Evolutionary conservation across 768 basidiomycete species (phyloP), one percentile per base, ranked within the genome.

Genomic region (Leccinum rimulosum): DNA sequence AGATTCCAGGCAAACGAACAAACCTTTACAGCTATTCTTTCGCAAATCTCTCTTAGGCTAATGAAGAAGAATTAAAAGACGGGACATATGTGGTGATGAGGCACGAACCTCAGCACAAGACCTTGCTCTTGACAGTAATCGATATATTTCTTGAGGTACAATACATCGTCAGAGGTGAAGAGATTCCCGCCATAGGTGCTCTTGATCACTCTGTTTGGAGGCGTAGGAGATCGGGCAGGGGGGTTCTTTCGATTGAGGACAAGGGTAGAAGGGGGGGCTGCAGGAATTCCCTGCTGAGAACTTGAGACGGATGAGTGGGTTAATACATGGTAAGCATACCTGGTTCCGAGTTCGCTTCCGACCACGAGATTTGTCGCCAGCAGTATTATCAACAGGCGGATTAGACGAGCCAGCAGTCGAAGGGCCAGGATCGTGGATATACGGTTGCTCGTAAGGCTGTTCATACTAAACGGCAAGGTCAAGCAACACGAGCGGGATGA

Each of bases 41-140:
- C 91, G 65, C 92, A 94, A 50, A 94, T 94, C 71, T 94, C 92
- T 48, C 92, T 82, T 61, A 94, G 48, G 51, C 72, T 73, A 43
- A 43, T 4, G 19, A 50, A 3, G 10, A 28, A 28, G 7, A 67
- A 70, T 38, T 50, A 31, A 15, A 48, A 25, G 2, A 48, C 1
- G 84, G 84, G 61, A 55, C 48, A 8, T 56, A 45, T 40, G 51
- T 35, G 0, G 36, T n/a, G 33, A 19, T 31, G 10, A 50, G 19
- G 30, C 52, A 63, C 74, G 49, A 56, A 88, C 88, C 88, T 92
- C 48, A 94, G 76, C 9, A 93, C 89, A 8, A 92, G 72, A 38
- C 92, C 91, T 71, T 93, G 88, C 57, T 93, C 90, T 66, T 92
- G 91, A 67, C 92, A 94, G 66, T 92, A 94, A 64, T 93, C 90